Conservation (phyloP, 2,329 filamentous ascomycete species). For the Monosporascus ibericus region DNA sequence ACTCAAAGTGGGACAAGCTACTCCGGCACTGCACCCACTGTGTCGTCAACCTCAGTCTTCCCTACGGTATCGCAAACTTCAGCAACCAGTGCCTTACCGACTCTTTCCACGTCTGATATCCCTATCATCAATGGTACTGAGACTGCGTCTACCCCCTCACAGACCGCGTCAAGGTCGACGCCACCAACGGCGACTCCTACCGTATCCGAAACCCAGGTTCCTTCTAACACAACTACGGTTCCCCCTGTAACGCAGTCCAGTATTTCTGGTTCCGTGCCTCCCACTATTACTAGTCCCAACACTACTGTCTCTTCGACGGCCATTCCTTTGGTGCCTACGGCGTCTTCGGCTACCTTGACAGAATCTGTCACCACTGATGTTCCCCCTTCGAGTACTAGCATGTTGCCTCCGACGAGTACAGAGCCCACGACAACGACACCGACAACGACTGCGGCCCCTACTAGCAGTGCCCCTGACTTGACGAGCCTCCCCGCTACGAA, state of each 20-base stretch:
- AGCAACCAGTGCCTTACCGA: neutral
- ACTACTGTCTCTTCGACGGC: neutral
- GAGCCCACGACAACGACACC: conserved; percentile 6
- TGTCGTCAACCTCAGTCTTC: neutral
- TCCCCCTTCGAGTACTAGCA: conserved; percentile 3
- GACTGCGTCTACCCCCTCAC: too few relatives aligned
- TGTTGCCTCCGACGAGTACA: conserved; percentile 2
- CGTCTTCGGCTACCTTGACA: conserved; percentile 6
- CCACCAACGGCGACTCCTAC: conserved; percentile 2
- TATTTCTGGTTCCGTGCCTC: neutral
- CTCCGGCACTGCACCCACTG: neutral
- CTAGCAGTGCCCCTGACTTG: conserved; percentile 8
- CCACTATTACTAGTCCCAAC: conserved; percentile 2
- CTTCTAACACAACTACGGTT: conserved; percentile 5
- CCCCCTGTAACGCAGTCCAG: neutral
- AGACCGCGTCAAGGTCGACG: neutral
- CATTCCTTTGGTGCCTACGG: neutral
- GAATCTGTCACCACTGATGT: conserved; percentile 1
- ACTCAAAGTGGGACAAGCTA: too few relatives aligned
- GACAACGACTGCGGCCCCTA: conserved; percentile 9
- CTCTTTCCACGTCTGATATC: neutral
- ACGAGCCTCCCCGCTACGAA: conserved; percentile 38
- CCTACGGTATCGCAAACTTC: neutral
- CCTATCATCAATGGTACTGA: neutral
- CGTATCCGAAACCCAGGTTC: conserved; percentile 1